These are phyloP conservation scores for Metarhizium humberi DNA, from an alignment of 2,329 filamentous ascomycete genomes.

Conservation along the genomic window DNA sequence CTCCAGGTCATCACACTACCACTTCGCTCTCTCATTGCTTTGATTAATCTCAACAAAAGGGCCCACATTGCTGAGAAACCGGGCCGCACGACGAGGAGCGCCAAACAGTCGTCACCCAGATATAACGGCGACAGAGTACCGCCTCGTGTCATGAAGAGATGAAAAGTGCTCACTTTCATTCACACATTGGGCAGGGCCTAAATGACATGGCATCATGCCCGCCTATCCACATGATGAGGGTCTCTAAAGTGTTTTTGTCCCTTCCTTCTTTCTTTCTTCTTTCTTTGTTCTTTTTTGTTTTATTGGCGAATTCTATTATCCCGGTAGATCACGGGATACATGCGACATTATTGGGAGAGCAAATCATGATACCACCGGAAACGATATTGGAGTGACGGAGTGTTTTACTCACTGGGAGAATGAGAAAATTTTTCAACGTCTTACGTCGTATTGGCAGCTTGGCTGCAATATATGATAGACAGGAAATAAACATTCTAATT, in stretches of 20 bases:
- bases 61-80: slow-evolving; percentile 14
- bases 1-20: slow-evolving; percentile 33
- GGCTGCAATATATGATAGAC: no score
- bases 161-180: neutral
- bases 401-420: neutral
- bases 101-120: slow-evolving; percentile 11
- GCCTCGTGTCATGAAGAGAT: slow-evolving; percentile 22
- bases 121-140: slow-evolving; percentile 27
- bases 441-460: no score
- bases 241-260: neutral
- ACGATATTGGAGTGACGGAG: neutral
- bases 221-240: neutral
- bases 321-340: no score
- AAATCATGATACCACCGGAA: neutral
- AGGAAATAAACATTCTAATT: no score
- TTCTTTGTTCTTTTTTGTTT: no score
- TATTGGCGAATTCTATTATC: no score
- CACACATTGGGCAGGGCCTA: neutral
- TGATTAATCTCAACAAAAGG: slow-evolving; percentile 22
- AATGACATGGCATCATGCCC: no score
- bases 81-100: slow-evolving; percentile 1
- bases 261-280: neutral
- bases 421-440: no score
- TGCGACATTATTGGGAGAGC: neutral
- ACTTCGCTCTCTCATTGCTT: slow-evolving; percentile 26